Evolutionary conservation across 768 basidiomycete species (phyloP), one percentile per base, ranked within the genome.

Genomic region (Boletus fagicola): DNA sequence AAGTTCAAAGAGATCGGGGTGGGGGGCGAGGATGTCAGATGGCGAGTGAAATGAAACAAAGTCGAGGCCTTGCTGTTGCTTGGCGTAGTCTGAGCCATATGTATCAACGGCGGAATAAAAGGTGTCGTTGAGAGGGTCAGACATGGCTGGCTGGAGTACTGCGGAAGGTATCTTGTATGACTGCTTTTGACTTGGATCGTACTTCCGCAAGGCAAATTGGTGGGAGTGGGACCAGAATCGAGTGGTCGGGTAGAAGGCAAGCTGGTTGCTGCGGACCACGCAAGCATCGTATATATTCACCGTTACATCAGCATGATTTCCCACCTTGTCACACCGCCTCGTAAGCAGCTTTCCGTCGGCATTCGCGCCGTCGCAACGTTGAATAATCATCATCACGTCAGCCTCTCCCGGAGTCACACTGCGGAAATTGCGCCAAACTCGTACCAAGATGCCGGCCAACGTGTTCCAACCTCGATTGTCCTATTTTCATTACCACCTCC

Each of bases 1-100:
- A 51, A 82, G 81, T 70, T 92, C 91, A 76, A 93, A 92, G 61
- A 84, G 79, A 78, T 92, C 90, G 59, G 88, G 87, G 68, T 87
- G 83, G 44, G 90, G 88, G 52, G 87, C 88, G 65, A 84, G 78
- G 74, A 88, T 81, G 75, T 90, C 88, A 57, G 82, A 77, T 63
- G 84, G 80, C 60, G 82, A 78, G 66, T 83, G 82, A 75, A 86
- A 86, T 70, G 85, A 85, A 75, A 83, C 79, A 77, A 87, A 86
- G 73, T 83, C 83, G 71, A 83, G 76, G 74, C 76, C 76, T 67
- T 80, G 72, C 62, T 63, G 69, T 48, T 73, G 73, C 71, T 75
- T 75, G 62, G 68, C 61, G 72, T 71, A 74, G 58, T 73, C 72
- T 38, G 72, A 66, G 61, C 72, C 72, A 57, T 75, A 72, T 46